Conservation (phyloP, 371 early-diverging fungal genomes). For the Mucor saturninus region DNA sequence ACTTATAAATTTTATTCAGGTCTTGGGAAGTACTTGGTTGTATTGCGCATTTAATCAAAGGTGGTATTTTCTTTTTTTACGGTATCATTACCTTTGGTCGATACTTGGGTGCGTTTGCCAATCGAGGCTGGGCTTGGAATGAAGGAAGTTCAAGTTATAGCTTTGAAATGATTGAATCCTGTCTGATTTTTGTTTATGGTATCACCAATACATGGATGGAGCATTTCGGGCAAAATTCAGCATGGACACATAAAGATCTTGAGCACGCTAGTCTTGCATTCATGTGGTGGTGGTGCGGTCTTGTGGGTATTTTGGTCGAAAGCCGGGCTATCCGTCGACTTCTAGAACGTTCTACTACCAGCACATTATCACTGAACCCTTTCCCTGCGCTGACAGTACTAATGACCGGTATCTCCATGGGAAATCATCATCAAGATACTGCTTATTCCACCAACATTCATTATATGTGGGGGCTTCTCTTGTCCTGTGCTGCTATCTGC, state of each 20-base stretch:
- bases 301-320: constrained; percentile 59
- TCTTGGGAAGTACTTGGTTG: constrained; percentile 54
- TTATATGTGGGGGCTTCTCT: constrained; percentile 62
- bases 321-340: constrained; percentile 53
- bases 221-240: constrained; percentile 57
- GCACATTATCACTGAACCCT: constrained; percentile 42
- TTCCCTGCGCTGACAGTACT: constrained; percentile 65
- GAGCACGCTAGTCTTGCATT: constrained; percentile 70
- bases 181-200: constrained; percentile 62
- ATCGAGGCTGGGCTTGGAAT: constrained; percentile 60
- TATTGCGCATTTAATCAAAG: constrained; percentile 57
- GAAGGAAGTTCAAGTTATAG: constrained; percentile 40
- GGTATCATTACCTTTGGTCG: constrained; percentile 52
- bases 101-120: constrained; percentile 54
- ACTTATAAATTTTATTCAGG: constrained; percentile 1
- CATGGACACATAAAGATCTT: constrained; percentile 69
- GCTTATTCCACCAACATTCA: constrained; percentile 61
- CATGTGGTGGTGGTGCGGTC: constrained; percentile 70
- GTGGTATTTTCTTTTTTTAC: constrained; percentile 57
- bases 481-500: constrained; percentile 57
- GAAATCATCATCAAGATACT: constrained; percentile 64
- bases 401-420: constrained; percentile 70
- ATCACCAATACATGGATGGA: constrained; percentile 72
- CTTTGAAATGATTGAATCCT: constrained; percentile 55
- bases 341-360: constrained; percentile 30